Evolutionary conservation across 257 asterid genomes (phyloP).

Genomic region (Thymus quinquecostatus): DNA sequence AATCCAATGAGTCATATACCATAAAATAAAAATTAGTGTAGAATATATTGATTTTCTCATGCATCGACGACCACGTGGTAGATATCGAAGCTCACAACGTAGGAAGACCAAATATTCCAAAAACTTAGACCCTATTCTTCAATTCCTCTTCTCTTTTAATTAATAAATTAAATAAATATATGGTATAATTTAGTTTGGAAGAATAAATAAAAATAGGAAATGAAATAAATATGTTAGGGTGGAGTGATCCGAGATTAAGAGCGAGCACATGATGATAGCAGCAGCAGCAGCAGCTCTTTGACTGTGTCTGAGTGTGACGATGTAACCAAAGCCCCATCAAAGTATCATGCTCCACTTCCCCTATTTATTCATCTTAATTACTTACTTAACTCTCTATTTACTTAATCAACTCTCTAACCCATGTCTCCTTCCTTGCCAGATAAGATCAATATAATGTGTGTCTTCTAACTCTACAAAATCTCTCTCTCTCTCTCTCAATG

Average conservation of each 20-base stretch:
- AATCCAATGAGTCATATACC: no score
- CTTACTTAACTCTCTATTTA: not conserved
- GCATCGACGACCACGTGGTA: not conserved
- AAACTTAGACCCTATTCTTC: not conserved
- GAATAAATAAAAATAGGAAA: not conserved
- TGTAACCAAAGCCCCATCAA: constrained; percentile 61
- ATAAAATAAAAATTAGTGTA: not conserved
- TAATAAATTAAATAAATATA: not conserved
- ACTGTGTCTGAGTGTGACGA: constrained; percentile 43
- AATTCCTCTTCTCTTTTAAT: no score
- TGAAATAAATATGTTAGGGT: not conserved
- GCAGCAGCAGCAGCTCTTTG: constrained; percentile 41
- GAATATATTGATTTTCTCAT: not conserved
- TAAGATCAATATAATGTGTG: constrained; percentile 44
- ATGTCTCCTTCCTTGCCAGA: constrained; percentile 30
- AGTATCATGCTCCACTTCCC: constrained; percentile 34
- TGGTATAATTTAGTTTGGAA: not conserved
- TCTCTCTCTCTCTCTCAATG: constrained; percentile 25
- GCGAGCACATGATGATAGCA: constrained; percentile 60
- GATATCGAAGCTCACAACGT: constrained; percentile 6
- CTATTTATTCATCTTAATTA: not conserved
- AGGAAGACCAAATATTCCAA: not conserved
- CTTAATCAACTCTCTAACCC: constrained; percentile 24
- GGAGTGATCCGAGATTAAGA: constrained; percentile 66
- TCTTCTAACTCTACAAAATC: not conserved